Base-by-base conservation (phyloP, 305 asterid genomes). In the Monarda citriodora region DNA sequence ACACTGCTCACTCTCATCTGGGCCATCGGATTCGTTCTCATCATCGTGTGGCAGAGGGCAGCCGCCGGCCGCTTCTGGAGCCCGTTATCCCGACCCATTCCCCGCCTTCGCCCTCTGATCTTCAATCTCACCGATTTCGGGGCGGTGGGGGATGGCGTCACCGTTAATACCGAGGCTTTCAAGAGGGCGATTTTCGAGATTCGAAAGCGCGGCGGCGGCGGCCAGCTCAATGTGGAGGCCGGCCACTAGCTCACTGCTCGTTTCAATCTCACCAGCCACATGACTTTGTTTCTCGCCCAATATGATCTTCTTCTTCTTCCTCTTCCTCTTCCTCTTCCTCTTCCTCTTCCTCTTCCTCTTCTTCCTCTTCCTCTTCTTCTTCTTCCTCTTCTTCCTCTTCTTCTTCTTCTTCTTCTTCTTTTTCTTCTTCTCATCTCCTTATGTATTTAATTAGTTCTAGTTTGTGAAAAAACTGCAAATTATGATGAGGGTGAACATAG, bases 191-290 rank as follows among this genome's bases (percentile, higher is more conserved):
- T 91, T 29, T 77, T 71, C 62, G 88, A 79, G 61, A 80, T 91
- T n/a, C 78, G 66, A 51, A 76, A 59, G 58, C 79, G 79, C 13
- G 98, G 98, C 58, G 96, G 96, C 1, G 98, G 95, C 1, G 96
- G 95, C 12, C 98, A 91, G 90, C 96, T 91, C 49, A 91, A 91
- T 64, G 96, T 91, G 34, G 74, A 64, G 55, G 72, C 86, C 10
- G 98, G 98, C 16, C 57, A 72, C 23, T 91, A 96, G 96, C 94
- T 91, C 6, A 91, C 96, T 50, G 96, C 92, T 68, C 98, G 96
- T 55, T 86, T 91, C 63, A 88, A 91, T 71, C 95, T 91, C 70
- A 91, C 98, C 12, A 91, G 96, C 58, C 85, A 84, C 61, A 80
- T 91, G 73, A 91, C 98, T 23, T 71, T 91, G 42, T 88, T 91